These are phyloP conservation scores for Pyrus communis DNA, from an alignment of 306 rosid genomes.

Conservation along the genomic window DNA sequence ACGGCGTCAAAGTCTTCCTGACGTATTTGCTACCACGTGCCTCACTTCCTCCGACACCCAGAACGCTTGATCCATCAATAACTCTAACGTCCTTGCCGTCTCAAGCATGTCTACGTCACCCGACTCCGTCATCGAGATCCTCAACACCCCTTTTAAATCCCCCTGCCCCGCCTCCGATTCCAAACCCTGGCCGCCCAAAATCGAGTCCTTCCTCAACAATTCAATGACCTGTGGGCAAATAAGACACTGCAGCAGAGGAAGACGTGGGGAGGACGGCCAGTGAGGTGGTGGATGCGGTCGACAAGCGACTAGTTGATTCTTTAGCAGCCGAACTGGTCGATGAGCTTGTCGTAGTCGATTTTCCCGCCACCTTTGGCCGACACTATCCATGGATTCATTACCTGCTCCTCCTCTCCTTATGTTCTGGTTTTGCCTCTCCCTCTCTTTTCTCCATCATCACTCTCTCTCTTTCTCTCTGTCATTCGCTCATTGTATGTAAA, in stretches of 20 bases:
- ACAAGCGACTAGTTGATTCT: constrained; percentile 49
- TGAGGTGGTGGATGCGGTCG: constrained; percentile 57
- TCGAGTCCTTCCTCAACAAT: constrained; percentile 43
- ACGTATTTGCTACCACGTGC: constrained; percentile 63
- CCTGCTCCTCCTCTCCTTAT: constrained; percentile 18
- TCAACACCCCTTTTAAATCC: constrained; percentile 61
- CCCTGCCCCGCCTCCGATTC: constrained; percentile 57
- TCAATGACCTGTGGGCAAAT: constrained; percentile 89
- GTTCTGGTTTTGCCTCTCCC: not conserved
- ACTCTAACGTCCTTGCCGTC: constrained; percentile 80
- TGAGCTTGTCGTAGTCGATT: constrained; percentile 84
- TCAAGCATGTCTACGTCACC: constrained; percentile 60
- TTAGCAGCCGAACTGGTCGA: constrained; percentile 86
- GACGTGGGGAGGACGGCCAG: constrained; percentile 63
- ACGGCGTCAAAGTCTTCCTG: constrained; percentile 18
- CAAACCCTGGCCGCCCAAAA: constrained; percentile 60
- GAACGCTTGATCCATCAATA: constrained; percentile 73
- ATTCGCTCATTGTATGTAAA: too few species aligned
- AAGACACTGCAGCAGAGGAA: constrained; percentile 90
- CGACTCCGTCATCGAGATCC: constrained; percentile 44
- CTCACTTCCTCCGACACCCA: constrained; percentile 38
- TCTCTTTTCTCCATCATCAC: constrained; percentile 17
- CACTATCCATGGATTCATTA: constrained; percentile 82
- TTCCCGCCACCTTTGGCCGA: constrained; percentile 64
- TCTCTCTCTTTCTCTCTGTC: not conserved